Evolutionary conservation across 2,329 filamentous ascomycete genomes (phyloP).

Genomic region (Penicillium sclerotigenum): DNA sequence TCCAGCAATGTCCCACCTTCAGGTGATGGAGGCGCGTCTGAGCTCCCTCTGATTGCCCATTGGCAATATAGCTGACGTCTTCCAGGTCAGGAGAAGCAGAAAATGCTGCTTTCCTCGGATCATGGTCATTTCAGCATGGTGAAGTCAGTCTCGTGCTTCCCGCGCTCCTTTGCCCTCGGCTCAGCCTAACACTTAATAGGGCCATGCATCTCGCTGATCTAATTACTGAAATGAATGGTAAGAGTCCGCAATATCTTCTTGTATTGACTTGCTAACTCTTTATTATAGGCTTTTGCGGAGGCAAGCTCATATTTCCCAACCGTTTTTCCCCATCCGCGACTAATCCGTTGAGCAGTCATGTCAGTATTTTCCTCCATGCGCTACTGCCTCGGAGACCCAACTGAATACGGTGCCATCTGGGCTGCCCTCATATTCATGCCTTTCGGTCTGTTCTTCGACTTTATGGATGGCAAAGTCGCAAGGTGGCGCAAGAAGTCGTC

Average conservation of each 20-base stretch:
- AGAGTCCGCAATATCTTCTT: conserved; percentile 6
- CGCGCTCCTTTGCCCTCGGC: background rate
- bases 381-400: conserved; percentile 75
- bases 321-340: conserved; percentile 6
- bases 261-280: conserved; percentile 17
- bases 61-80: conserved; percentile 12
- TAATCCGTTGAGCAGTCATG: conserved; percentile 59
- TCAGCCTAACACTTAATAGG: conserved; percentile 27
- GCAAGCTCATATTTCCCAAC: conserved; percentile 30
- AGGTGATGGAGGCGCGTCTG: conserved; percentile 35
- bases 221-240: conserved; percentile 51
- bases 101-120: conserved; percentile 47
- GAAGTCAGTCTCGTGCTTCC: conserved; percentile 35
- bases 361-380: conserved; percentile 93
- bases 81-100: conserved; percentile 50
- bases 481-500: conserved; percentile 96
- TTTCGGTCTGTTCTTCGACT: conserved; percentile 93
- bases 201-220: conserved; percentile 51
- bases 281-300: conserved; percentile 47
- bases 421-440: conserved; percentile 82
- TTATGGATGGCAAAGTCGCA: conserved; percentile 95
- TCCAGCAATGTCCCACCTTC: conserved; percentile 30
- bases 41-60: conserved; percentile 7
- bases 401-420: conserved; percentile 69
- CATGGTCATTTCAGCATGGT: conserved; percentile 52